Evolutionary conservation across 2,329 filamentous ascomycete genomes (phyloP), one percentile per base, ranked within the genome.

Genomic region (Beauveria pseudobassiana): DNA sequence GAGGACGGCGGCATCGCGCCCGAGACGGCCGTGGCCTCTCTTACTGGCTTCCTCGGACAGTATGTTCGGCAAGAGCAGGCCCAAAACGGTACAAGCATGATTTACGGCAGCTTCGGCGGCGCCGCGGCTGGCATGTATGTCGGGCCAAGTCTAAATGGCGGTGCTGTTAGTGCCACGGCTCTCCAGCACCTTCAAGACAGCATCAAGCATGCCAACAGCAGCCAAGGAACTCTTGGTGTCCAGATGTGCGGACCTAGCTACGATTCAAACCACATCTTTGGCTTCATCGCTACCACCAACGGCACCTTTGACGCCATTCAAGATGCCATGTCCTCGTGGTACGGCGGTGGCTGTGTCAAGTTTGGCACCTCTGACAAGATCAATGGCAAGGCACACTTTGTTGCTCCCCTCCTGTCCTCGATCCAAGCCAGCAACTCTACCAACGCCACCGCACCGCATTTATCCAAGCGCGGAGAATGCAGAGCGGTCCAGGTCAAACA

Each of bases 161-260:
- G 48, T 20, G 48, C 53, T 42, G 68, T 59, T 18, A 48, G 34
- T 59, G 65, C 66, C 14, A 51, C 64, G 16, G 66, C 66, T 12
- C 64, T 69, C 20, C 53, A 67, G 20, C 62, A 62, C 55, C 63
- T 66, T 28, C 59, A 64, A 40, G 59, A 60, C 52, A 26, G 58
- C 40, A 62, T 61, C 56, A 62, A 50, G 46, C 63, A 62, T n/a
- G 45, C 28, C 55, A 50, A 50, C 45, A 40, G 18, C 48, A 50
- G 56, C 43, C 43, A 50, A 24, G 48, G 48, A 5, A 49, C 3
- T 18, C n/a, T 59, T 18, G 49, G n/a, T 9, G 38, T 59, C 6
- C 57, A 59, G 38, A 38, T 59, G 5, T 53, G 57, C 48, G 22
- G 34, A 14, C n/a, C 20, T 18, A 49, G 52, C 38, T 51, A 28